Evolutionary conservation across 148 eudicot genomes (phyloP).

Genomic region (Chenopodium formosanum): DNA sequence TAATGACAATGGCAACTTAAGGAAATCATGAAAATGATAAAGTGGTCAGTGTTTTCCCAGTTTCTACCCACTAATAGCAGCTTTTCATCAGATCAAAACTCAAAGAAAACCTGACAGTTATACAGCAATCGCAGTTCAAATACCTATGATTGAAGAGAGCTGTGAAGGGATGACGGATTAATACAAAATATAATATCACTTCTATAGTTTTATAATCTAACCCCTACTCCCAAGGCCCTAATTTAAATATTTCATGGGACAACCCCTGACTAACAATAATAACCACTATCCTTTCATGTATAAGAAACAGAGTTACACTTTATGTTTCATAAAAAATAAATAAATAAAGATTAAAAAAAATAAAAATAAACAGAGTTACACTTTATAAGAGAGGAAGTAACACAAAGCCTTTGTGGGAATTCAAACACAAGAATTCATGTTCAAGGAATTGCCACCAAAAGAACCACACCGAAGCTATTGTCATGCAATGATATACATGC

Average conservation of each 20-base stretch:
- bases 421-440: too few relatives aligned
- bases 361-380: background rate
- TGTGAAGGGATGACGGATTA: background rate
- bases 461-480: background rate
- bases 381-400: background rate
- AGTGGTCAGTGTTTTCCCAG: background rate
- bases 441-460: background rate
- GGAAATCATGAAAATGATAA: background rate
- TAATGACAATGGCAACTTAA: background rate
- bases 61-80: background rate
- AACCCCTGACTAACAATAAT: background rate
- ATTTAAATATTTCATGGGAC: too few relatives aligned
- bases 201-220: background rate
- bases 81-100: background rate
- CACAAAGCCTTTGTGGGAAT: background rate
- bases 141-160: background rate
- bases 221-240: background rate
- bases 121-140: background rate
- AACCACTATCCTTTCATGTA: background rate
- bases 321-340: too few relatives aligned
- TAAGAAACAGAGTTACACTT: background rate
- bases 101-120: background rate
- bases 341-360: too few relatives aligned
- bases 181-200: background rate
- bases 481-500: background rate